Evolutionary conservation across 192 early-diverging fungal genomes (phyloP).

Genomic region (Podila epigama): DNA sequence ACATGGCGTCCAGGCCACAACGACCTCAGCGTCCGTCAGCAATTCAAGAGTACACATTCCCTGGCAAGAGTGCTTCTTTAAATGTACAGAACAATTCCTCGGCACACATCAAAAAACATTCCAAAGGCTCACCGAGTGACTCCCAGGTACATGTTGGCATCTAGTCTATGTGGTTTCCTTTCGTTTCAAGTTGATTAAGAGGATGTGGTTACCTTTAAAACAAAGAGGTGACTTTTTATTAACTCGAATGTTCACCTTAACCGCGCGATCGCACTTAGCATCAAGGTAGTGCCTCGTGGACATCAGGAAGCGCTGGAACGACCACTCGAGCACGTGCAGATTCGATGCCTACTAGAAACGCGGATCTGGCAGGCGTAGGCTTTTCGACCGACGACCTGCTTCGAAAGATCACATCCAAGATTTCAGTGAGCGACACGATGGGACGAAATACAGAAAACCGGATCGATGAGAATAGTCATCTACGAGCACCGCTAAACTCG

Average conservation of each 20-base stretch:
- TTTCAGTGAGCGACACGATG: slow-evolving; percentile 1
- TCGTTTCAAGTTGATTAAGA: not conserved
- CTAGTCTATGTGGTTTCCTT: not conserved
- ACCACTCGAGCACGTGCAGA: slow-evolving; percentile 17
- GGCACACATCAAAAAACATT: slow-evolving; percentile 11
- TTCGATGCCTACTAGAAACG: slow-evolving; percentile 28
- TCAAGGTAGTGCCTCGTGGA: not conserved
- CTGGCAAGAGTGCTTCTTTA: not conserved
- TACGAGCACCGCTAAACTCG: slow-evolving; percentile 30
- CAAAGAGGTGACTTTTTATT: no score
- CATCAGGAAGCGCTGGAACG: not conserved
- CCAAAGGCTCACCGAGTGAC: slow-evolving; percentile 20
- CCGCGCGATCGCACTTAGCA: not conserved
- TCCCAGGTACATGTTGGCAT: slow-evolving; percentile 17
- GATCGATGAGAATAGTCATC: slow-evolving; percentile 29
- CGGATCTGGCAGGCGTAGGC: slow-evolving; percentile 6
- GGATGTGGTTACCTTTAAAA: not conserved
- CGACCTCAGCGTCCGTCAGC: slow-evolving; percentile 13
- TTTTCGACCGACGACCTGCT: slow-evolving; percentile 27
- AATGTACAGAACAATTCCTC: not conserved
- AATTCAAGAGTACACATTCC: slow-evolving; percentile 5
- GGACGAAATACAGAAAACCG: slow-evolving; percentile 4
- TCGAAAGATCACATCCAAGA: slow-evolving; percentile 28
- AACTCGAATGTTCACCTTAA: not conserved
- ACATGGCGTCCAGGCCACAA: slow-evolving; percentile 22